Evolutionary conservation across 179 eudicot species (phyloP).

Genomic region (Beta lomatogona): DNA sequence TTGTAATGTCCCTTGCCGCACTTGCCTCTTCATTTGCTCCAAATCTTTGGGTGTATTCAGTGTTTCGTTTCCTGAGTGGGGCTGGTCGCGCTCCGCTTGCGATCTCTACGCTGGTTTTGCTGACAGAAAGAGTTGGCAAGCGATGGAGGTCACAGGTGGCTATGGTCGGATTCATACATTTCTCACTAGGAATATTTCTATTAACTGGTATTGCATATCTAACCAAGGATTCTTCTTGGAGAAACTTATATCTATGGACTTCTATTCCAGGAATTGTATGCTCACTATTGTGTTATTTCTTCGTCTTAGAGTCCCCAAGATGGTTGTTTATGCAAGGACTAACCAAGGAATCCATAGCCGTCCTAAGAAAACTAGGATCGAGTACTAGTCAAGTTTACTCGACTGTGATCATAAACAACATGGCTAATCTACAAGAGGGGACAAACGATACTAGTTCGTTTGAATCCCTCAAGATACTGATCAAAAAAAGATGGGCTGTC

Average conservation of each 20-base stretch:
- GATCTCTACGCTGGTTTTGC: conserved; percentile 5
- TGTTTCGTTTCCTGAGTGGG: conserved; percentile 23
- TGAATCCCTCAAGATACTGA: conserved; percentile 9
- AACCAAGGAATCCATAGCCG: conserved; percentile 13
- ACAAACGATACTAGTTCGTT: conserved; percentile 2
- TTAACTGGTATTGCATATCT: conserved; percentile 14
- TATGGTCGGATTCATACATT: conserved; percentile 11
- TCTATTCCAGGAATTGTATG: conserved; percentile 28
- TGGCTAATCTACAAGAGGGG: background rate
- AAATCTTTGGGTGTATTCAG: conserved; percentile 34
- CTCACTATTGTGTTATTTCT: conserved; percentile 13
- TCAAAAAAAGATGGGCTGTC: conserved; percentile 27
- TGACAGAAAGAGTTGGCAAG: conserved; percentile 25
- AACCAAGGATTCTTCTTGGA: conserved; percentile 16
- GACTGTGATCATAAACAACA: background rate
- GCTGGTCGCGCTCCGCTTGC: conserved; percentile 30
- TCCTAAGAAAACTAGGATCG: conserved; percentile 17
- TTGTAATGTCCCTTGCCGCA: conserved; percentile 29
- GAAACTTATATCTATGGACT: conserved; percentile 28
- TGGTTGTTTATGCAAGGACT: conserved; percentile 31
- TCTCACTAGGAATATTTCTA: conserved; percentile 22
- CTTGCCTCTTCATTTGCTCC: conserved; percentile 30
- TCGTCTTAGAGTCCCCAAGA: conserved; percentile 29
- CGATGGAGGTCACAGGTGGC: conserved; percentile 17
- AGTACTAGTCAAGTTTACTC: background rate